Percentiles rank a stretch among this genome's conserved stretches.
Conservation (phyloP, 2,329 filamentous ascomycete species). For the Harringtonia aguacate region DNA sequence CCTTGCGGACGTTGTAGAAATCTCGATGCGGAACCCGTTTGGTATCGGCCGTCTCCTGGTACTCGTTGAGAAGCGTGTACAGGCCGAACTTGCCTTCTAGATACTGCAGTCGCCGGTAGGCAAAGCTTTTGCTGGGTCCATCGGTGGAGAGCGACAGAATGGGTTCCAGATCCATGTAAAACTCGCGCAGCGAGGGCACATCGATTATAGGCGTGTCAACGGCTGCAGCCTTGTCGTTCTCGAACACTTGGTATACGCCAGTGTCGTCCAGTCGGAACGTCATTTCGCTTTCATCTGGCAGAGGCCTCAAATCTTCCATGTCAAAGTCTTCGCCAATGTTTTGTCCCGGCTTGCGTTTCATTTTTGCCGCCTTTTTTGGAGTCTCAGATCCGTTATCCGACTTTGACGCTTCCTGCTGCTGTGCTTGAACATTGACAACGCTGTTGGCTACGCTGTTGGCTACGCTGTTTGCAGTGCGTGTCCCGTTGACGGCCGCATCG, state of each 20-base stretch:
- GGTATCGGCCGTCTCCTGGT: constrained; percentile 94
- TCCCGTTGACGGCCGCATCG: constrained; percentile 17
- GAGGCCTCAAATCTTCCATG: constrained; percentile 63
- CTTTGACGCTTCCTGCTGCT: constrained; percentile 27
- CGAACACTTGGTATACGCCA: constrained; percentile 89
- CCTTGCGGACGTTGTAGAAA: constrained; percentile 98
- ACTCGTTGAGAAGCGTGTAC: constrained; percentile 87
- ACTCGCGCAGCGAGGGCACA: constrained; percentile 89
- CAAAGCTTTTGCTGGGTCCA: constrained; percentile 93
- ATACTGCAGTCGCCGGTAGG: constrained; percentile 88
- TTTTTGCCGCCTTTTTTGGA: not conserved
- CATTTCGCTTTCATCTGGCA: constrained; percentile 62
- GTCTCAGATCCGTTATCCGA: too few relatives aligned
- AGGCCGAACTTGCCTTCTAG: constrained; percentile 96
- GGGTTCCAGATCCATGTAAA: constrained; percentile 86
- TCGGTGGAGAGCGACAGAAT: constrained; percentile 87
- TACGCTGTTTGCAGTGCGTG: constrained; percentile 23
- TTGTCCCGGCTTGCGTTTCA: constrained; percentile 69
- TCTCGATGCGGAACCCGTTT: constrained; percentile 96
- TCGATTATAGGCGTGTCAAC: constrained; percentile 60
- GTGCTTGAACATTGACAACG: constrained; percentile 25
- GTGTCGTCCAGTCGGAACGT: constrained; percentile 69
- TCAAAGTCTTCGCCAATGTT: constrained; percentile 90
- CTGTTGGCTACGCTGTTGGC: constrained; percentile 38
- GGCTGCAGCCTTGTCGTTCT: constrained; percentile 51